Evolutionary conservation across 495 filamentous ascomycete genomes (phyloP).

Genomic region (Hypomontagnella monticulosa): DNA sequence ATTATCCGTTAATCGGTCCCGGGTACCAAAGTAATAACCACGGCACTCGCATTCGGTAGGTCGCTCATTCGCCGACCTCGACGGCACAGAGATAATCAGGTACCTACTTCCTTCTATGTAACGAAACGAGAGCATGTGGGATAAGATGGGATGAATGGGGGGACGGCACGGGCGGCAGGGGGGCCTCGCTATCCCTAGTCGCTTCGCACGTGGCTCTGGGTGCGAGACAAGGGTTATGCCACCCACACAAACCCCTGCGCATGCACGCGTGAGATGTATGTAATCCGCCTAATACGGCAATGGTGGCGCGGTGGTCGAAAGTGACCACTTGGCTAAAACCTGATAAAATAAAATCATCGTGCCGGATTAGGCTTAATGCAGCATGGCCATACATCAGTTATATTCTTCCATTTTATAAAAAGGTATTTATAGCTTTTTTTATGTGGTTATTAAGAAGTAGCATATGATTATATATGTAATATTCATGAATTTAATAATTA

Average conservation of each 20-base stretch:
- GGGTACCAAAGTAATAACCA: not conserved
- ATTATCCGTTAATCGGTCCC: conserved; percentile 6
- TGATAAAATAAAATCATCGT: too few relatives aligned
- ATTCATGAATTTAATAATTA: too few relatives aligned
- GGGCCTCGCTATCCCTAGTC: conserved; percentile 23
- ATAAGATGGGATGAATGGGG: not conserved
- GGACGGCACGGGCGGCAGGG: conserved; percentile 28
- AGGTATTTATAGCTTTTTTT: too few relatives aligned
- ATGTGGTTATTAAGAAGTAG: too few relatives aligned
- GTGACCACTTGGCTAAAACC: too few relatives aligned
- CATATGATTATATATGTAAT: too few relatives aligned
- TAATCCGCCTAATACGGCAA: conserved; percentile 27
- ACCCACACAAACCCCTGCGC: conserved; percentile 23
- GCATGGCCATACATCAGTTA: too few relatives aligned
- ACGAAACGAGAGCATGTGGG: not conserved
- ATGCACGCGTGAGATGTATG: conserved; percentile 33
- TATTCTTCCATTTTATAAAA: too few relatives aligned
- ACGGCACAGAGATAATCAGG: not conserved
- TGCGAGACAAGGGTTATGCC: conserved; percentile 15
- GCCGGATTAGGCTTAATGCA: too few relatives aligned
- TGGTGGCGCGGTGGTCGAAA: too few relatives aligned
- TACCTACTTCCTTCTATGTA: not conserved
- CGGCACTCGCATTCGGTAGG: conserved; percentile 17
- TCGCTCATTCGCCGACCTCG: conserved; percentile 10
- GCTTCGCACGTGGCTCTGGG: conserved; percentile 35